Evolutionary conservation across 1,139 yeast species (phyloP), one percentile per base, ranked within the genome.

Genomic region (Yamadazyma sp.): DNA sequence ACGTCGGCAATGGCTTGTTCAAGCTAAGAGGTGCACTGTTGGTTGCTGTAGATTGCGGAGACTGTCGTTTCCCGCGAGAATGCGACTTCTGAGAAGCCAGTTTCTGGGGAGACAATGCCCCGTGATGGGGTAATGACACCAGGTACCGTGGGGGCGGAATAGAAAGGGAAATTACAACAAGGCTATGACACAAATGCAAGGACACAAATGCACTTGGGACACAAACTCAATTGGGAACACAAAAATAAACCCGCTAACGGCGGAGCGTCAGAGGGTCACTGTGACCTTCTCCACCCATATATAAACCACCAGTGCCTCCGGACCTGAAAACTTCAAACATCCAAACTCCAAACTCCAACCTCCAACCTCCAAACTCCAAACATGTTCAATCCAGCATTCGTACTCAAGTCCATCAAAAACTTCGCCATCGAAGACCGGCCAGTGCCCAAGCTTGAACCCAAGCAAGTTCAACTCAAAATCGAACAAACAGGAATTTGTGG

Each of bases 401-500:
- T 84, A 12, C 66, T 84, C 31, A 71, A 76, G 55, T 70, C 76
- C 50, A 63, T 77, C 44, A 77, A 79, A 50, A 75, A 75, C 44
- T 81, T 83, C 48, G 64, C 63, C 30, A 69, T 76, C 45, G 89
- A 82, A 60, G 74, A 81, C 41, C 72, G 83, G 45, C 83, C 85
- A 5, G 62, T 78, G 29, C 69, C 75, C 50, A 44, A 44, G 5
- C 42, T 48, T 31, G 28, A 36, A 12, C 48, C 53, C 8, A 46
- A 40, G 17, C 40, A 47, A 29, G 49, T 50, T 15, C 44, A 46
- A 31, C 40, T 50, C 5, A 39, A 47, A 15, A 39, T 48, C 27
- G 44, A 48, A 33, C 45, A 43, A 17, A 88, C 96, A 0, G 96
- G 96, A 37, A 82, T 88, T 46, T 88, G 96, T 61, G 96, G 96